phyloP scores from a whole-genome alignment of 2,329 filamentous ascomycete genomes.

The Colletotrichum incanum region DNA sequence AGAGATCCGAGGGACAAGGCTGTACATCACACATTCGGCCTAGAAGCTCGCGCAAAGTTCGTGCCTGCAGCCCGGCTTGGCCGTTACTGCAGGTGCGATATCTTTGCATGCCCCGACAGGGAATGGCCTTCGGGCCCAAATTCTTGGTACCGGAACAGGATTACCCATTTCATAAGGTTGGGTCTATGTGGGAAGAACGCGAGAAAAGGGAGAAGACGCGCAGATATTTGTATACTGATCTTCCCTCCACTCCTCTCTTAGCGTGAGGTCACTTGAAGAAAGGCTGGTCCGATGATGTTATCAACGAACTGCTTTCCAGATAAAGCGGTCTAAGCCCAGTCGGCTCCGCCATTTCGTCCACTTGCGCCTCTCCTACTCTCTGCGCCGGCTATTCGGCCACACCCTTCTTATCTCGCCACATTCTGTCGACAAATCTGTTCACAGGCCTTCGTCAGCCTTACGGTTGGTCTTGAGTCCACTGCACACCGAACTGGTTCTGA shows the following conservation, averaged over 20 bases:
- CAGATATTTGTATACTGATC: constrained; percentile 20
- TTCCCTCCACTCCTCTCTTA: constrained; percentile 27
- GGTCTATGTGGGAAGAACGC: not conserved
- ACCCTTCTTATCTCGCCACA: not conserved
- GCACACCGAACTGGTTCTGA: not conserved
- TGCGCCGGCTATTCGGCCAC: constrained; percentile 28
- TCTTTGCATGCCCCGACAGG: constrained; percentile 18
- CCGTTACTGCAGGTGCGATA: constrained; percentile 21
- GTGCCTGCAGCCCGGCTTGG: constrained; percentile 26
- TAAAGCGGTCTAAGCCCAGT: constrained; percentile 27
- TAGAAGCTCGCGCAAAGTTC: constrained; percentile 17
- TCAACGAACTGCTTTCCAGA: constrained; percentile 25
- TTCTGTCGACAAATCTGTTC: not conserved
- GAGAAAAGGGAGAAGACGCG: not conserved
- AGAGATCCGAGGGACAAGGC: constrained; percentile 18
- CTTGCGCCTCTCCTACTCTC: constrained; percentile 12
- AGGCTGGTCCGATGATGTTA: constrained; percentile 19
- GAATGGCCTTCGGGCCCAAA: constrained; percentile 27
- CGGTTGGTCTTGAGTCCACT: not conserved
- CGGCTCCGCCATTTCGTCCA: constrained; percentile 29
- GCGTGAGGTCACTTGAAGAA: not conserved
- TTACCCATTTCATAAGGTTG: not conserved
- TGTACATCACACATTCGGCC: not conserved
- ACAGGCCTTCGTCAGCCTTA: constrained; percentile 18
- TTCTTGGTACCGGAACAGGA: constrained; percentile 21